Evolutionary conservation across 345 rosid species (phyloP).

Genomic region (Alliaria petiolata): DNA sequence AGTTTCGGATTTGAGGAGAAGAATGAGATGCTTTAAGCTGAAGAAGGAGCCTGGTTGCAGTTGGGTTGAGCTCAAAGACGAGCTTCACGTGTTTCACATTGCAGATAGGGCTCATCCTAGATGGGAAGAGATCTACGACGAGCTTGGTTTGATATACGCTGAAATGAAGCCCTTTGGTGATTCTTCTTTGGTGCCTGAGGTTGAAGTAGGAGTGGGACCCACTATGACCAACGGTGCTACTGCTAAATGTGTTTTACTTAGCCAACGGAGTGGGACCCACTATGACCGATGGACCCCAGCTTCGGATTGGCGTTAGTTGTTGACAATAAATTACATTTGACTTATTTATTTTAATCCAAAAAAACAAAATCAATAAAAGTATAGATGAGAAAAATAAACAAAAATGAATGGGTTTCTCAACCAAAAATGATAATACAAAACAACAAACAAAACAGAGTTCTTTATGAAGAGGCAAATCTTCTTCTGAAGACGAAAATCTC

Average conservation of each 20-base stretch:
- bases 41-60: slow-evolving; percentile 97
- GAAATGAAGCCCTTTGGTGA: slow-evolving; percentile 51
- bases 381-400: background rate
- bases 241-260: background rate
- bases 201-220: slow-evolving; percentile 19
- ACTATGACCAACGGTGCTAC: background rate
- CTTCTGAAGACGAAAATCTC: slow-evolving; percentile 1
- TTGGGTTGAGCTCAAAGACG: slow-evolving; percentile 85
- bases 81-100: slow-evolving; percentile 64
- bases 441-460: background rate
- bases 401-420: background rate
- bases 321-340: background rate
- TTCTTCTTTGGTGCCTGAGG: slow-evolving; percentile 1
- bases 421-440: slow-evolving; percentile 1
- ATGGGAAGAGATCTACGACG: slow-evolving; percentile 54
- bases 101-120: slow-evolving; percentile 70
- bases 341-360: background rate
- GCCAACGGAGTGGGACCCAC: background rate
- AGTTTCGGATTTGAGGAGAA: slow-evolving; percentile 61
- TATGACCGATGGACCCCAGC: background rate
- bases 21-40: slow-evolving; percentile 57
- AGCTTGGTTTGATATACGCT: slow-evolving; percentile 43
- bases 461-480: background rate
- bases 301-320: background rate
- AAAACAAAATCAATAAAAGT: background rate